Base-by-base conservation (phyloP, 164 flowering plant species). In the Pachysandra terminalis region DNA sequence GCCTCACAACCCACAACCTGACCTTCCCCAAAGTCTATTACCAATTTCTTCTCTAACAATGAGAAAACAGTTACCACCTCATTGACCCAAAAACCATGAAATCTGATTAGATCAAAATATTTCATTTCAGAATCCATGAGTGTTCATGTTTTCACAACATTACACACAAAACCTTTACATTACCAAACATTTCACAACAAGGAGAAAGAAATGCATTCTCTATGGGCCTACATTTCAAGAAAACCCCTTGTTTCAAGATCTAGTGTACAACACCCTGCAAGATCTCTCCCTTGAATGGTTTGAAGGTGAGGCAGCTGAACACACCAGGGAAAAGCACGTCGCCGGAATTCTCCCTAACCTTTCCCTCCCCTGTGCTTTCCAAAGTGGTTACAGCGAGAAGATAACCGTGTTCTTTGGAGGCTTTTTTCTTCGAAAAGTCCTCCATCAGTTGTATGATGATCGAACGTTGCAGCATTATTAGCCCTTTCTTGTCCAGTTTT, bases 261-360 rank as follows among this genome's bases (percentile, higher is more conserved):
- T 65, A 80, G 83, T 81, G 79, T 0, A 85, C 91, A 12, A 70
- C 77, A 7, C 90, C 98, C 32, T 80, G 78, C 51, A 89, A 27
- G 10, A 90, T 63, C 76, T 93, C 98, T 40, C 91, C 98, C 45
- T 62, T 70, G 73, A 88, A 80, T 9, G 88, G 73, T 72, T 85
- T 87, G 84, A 88, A 90, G 32, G 90, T 81, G 54, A 87, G 54
- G 61, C 90, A 86, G 58, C 71, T 86, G 73, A 85, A 90, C 2
- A 72, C 77, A 0, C 89, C 89, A 26, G 96, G 94, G 71, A 90
- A 90, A 23, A 89, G 78, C 35, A 93, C 91, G 37, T 87, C 92
- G 0, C 97, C 96, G 0, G 87, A 53, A 0, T 78, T 66, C 54
- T 82, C 75, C 53, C 89, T 67, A 7, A 93, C 82, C 65, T 72